phyloP scores from a whole-genome alignment of 805 yeast genomes.

The Candida patagonica region DNA sequence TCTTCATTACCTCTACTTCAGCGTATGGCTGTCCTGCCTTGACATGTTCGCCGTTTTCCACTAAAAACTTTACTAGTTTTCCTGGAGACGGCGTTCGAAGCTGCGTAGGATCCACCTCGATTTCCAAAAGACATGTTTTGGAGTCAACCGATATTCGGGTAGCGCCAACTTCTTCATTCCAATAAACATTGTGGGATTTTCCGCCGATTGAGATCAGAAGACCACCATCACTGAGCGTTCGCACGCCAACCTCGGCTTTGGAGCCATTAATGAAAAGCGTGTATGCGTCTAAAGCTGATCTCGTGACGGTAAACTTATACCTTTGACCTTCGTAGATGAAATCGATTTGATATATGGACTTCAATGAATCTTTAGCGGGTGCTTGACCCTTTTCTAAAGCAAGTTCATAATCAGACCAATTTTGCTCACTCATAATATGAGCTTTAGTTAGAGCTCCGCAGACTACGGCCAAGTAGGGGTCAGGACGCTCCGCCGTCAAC shows the following conservation, averaged over 20 bases:
- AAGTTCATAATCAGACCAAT: constrained; percentile 55
- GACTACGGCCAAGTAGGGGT: constrained; percentile 77
- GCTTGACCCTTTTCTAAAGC: constrained; percentile 95
- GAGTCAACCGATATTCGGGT: constrained; percentile 93
- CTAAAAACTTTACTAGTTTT: constrained; percentile 84
- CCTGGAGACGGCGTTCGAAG: constrained; percentile 99
- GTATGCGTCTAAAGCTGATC: constrained; percentile 76
- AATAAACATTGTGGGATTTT: constrained; percentile 87
- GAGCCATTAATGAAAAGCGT: constrained; percentile 91
- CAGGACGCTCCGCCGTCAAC: constrained; percentile 96
- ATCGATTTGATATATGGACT: constrained; percentile 85
- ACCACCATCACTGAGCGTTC: constrained; percentile 92
- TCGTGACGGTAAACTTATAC: constrained; percentile 92
- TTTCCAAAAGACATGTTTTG: constrained; percentile 88
- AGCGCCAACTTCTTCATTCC: constrained; percentile 96
- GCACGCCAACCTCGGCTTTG: constrained; percentile 76
- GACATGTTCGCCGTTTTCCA: constrained; percentile 93
- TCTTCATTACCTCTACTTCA: constrained; percentile 98
- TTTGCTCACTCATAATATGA: constrained; percentile 63
- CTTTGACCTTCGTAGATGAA: constrained; percentile 91
- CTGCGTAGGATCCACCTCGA: constrained; percentile 97
- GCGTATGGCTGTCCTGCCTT: constrained; percentile 90
- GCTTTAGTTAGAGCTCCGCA: constrained; percentile 99
- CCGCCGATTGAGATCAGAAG: constrained; percentile 81
- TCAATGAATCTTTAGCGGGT: constrained; percentile 69